phyloP scores from a whole-genome alignment of 2,329 filamentous ascomycete genomes.

The Ceratocystis ficicola region DNA sequence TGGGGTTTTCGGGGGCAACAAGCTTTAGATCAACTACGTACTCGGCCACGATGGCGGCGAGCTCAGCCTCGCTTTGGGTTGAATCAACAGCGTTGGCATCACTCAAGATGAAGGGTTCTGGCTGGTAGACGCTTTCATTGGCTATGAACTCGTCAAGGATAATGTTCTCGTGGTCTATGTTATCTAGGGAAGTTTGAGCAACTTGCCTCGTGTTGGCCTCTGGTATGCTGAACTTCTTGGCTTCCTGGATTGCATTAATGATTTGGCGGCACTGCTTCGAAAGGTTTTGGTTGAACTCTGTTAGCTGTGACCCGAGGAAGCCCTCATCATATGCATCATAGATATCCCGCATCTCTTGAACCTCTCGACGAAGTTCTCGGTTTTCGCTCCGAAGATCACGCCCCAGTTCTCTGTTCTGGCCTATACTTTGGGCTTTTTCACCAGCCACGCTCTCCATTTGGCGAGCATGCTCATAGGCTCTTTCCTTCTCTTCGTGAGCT shows the following conservation, averaged over 20 bases:
- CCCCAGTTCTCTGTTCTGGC: background rate
- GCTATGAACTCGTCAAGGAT: background rate
- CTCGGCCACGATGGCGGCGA: background rate
- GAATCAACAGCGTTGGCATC: background rate
- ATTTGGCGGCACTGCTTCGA: background rate
- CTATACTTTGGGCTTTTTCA: background rate
- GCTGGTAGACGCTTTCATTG: background rate
- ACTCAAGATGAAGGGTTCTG: background rate
- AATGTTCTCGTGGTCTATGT: background rate
- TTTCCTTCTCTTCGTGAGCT: too few relatives aligned
- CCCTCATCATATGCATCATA: background rate
- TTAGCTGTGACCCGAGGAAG: background rate
- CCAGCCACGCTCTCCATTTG: too few relatives aligned
- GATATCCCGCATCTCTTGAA: background rate
- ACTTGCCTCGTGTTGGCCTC: background rate
- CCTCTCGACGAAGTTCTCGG: background rate
- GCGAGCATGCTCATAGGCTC: accelerated
- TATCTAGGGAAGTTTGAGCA: background rate
- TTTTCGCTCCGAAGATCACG: background rate
- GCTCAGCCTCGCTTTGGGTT: background rate
- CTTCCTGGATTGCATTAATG: background rate
- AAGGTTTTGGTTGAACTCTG: too few relatives aligned
- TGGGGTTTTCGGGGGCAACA: too few relatives aligned
- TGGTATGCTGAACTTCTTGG: background rate
- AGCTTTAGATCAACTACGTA: background rate